Evolutionary conservation across 140 eudicot species (phyloP).

Genomic region (Ambrosia hybrid): DNA sequence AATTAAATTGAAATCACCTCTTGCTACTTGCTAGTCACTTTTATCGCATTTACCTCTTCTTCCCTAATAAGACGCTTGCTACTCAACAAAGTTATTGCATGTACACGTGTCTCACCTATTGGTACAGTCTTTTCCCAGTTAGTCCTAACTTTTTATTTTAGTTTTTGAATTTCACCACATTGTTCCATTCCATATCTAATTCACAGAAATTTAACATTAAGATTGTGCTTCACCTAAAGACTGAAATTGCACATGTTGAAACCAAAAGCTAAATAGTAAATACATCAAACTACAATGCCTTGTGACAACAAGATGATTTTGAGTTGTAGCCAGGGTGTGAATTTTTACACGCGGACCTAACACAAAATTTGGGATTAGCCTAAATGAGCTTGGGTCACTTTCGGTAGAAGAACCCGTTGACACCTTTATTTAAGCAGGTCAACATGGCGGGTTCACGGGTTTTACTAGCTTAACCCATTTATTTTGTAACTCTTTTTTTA

Average conservation of each 20-base stretch:
- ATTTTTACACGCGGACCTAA: too few species aligned
- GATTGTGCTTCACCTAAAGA: too few species aligned
- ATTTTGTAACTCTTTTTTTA: too few species aligned
- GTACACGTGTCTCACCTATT: slow-evolving; percentile 13
- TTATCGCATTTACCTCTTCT: too few species aligned
- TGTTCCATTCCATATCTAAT: background rate
- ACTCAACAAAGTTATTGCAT: slow-evolving; percentile 4
- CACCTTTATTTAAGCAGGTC: too few species aligned
- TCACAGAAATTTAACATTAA: background rate
- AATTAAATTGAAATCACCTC: background rate
- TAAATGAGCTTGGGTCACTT: background rate
- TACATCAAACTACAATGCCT: too few species aligned
- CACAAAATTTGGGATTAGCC: background rate
- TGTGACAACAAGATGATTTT: too few species aligned
- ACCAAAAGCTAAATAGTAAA: too few species aligned
- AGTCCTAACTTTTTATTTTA: background rate
- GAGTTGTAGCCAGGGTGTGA: too few species aligned
- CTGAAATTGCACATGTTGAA: too few species aligned
- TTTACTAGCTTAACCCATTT: background rate
- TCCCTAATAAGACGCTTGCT: background rate
- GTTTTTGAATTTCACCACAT: background rate
- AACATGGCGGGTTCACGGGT: too few species aligned
- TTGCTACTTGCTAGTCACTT: too few species aligned
- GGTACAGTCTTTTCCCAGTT: background rate
- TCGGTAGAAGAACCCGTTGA: background rate